A percentile compares a stretch with the other conserved stretches of the same genome.
These are phyloP conservation scores for Oropetium thomaeum DNA, from an alignment of 176 grass and related monocot species.

Conservation along the genomic window DNA sequence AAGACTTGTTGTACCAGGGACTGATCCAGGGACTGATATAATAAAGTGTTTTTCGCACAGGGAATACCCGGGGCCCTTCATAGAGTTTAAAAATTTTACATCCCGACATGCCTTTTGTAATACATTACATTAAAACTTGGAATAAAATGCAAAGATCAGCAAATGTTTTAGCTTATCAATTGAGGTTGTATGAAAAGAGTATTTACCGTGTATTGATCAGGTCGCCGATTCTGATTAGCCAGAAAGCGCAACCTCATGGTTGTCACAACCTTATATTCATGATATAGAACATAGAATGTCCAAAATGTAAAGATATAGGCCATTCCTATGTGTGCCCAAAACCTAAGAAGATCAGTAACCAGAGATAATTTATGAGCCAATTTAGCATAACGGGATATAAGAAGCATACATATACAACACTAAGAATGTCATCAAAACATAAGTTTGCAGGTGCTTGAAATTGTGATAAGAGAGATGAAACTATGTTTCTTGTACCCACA, in stretches of 20 bases:
- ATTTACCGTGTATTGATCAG: constrained; percentile 90
- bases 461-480: not conserved
- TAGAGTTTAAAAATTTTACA: not conserved
- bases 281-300: constrained; percentile 73
- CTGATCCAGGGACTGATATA: no score
- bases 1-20: no score
- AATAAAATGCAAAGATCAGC: not conserved
- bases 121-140: not conserved
- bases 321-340: constrained; percentile 83
- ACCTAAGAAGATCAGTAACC: constrained; percentile 43
- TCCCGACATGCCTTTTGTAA: not conserved
- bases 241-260: constrained; percentile 91
- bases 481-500: constrained; percentile 9
- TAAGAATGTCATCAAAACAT: constrained; percentile 22
- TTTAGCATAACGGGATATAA: not conserved
- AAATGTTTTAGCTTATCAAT: not conserved
- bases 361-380: constrained; percentile 16
- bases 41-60: no score
- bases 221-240: constrained; percentile 72
- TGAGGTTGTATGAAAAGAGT: constrained; percentile 1
- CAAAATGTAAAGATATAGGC: constrained; percentile 81
- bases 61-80: no score
- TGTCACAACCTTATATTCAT: constrained; percentile 79
- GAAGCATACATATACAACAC: not conserved
- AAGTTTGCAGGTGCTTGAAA: not conserved